Evolutionary conservation across 768 basidiomycete species (phyloP).

Genomic region (Floccularia luteovirens): DNA sequence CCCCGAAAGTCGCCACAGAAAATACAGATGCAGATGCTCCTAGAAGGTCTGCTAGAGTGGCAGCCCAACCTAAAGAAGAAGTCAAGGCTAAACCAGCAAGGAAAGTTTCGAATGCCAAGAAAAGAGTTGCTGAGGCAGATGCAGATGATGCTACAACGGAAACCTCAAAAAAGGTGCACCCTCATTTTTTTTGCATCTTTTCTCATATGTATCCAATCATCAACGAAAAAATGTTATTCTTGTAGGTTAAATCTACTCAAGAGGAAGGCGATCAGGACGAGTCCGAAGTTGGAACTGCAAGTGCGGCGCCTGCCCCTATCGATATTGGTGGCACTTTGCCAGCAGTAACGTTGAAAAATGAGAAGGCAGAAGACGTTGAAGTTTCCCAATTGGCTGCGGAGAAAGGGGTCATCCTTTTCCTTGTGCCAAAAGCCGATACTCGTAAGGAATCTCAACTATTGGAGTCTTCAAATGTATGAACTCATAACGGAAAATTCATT

Average conservation of each 20-base stretch:
- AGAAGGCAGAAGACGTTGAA: conserved; percentile 75
- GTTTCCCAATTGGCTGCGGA: conserved; percentile 56
- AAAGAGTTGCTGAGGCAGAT: conserved; percentile 25
- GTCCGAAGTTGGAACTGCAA: no score
- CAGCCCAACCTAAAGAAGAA: conserved; percentile 35
- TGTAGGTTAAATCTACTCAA: conserved; percentile 23
- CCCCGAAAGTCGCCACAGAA: conserved; percentile 27
- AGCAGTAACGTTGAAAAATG: conserved; percentile 70
- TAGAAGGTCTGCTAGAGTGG: conserved; percentile 51
- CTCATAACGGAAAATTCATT: not conserved
- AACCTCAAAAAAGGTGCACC: conserved; percentile 34
- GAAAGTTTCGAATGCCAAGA: conserved; percentile 28
- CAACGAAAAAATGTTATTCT: conserved; percentile 9
- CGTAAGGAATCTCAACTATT: conserved; percentile 35
- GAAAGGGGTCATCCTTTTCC: conserved; percentile 74
- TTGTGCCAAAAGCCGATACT: conserved; percentile 82
- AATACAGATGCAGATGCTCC: conserved; percentile 28
- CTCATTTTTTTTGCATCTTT: conserved; percentile 4
- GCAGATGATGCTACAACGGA: conserved; percentile 23
- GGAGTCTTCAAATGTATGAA: not conserved
- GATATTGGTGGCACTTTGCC: conserved; percentile 75
- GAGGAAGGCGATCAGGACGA: not conserved
- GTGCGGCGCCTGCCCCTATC: conserved; percentile 28
- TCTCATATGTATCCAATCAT: conserved; percentile 1
- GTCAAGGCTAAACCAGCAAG: conserved; percentile 15